Conservation (phyloP, 805 yeast genomes). For the Phaffomyces opuntiae region DNA sequence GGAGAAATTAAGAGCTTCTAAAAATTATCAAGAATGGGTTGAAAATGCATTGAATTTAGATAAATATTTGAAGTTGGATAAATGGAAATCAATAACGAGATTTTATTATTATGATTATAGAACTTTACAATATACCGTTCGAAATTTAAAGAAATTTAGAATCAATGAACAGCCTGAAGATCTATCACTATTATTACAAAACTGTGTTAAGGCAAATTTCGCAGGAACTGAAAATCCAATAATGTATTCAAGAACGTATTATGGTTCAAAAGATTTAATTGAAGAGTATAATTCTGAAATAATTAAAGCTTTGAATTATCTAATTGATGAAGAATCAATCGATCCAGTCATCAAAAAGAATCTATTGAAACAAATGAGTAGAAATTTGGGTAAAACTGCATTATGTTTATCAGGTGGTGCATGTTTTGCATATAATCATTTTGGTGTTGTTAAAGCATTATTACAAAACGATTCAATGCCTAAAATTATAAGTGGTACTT, state of each 20-base stretch:
- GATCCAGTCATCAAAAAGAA: constrained; percentile 35
- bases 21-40: constrained; percentile 56
- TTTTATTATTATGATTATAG: constrained; percentile 65
- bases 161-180: constrained; percentile 29
- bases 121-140: constrained; percentile 44
- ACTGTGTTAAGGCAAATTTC: constrained; percentile 64
- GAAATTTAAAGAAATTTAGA: constrained; percentile 30
- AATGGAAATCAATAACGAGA: constrained; percentile 55
- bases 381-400: constrained; percentile 67
- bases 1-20: constrained; percentile 40
- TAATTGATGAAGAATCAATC: constrained; percentile 33
- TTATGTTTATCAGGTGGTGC: constrained; percentile 76
- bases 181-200: constrained; percentile 49
- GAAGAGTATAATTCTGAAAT: constrained; percentile 49
- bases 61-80: constrained; percentile 46
- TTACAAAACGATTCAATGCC: constrained; percentile 64
- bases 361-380: constrained; percentile 50
- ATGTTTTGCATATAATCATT: constrained; percentile 68
- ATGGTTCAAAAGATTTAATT: constrained; percentile 62
- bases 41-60: constrained; percentile 52
- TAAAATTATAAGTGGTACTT: constrained; percentile 64
- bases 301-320: constrained; percentile 35
- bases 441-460: constrained; percentile 68
- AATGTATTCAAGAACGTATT: constrained; percentile 66
- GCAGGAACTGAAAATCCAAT: constrained; percentile 73